Percentiles rank a stretch among this genome's conserved stretches.
Evolutionary conservation across 1,284 basidiomycete genomes (phyloP).

Genomic region (Exobasidium rhododendri): DNA sequence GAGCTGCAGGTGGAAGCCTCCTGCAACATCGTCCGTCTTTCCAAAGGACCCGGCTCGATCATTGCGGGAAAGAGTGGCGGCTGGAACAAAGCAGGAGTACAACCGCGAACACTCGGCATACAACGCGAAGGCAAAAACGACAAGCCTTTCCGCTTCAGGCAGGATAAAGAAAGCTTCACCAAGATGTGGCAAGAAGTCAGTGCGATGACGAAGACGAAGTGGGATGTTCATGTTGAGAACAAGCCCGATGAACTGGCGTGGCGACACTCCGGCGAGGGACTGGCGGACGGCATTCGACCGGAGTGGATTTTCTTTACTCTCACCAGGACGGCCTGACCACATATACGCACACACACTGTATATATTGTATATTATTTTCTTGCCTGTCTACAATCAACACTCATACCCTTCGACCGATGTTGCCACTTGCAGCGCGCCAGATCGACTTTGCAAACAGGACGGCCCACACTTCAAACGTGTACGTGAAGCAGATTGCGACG

Average conservation of each 20-base stretch:
- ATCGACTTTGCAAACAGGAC: constrained; percentile 38
- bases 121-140: neutral
- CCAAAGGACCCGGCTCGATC: neutral
- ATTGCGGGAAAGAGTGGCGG: neutral
- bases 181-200: neutral
- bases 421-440: constrained; percentile 38
- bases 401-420: constrained; percentile 26
- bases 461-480: constrained; percentile 44
- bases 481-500: constrained; percentile 36
- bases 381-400: no score
- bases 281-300: neutral
- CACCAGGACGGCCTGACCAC: neutral
- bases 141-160: neutral
- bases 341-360: no score
- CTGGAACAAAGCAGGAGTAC: neutral
- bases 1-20: neutral
- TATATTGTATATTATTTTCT: no score
- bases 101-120: neutral
- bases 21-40: neutral
- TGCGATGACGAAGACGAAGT: neutral
- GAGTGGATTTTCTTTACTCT: neutral
- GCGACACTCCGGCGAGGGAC: neutral
- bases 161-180: neutral
- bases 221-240: neutral
- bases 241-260: neutral